Evolutionary conservation across 2,329 filamentous ascomycete species (phyloP).

Genomic region (Zymoseptoria crescenta): DNA sequence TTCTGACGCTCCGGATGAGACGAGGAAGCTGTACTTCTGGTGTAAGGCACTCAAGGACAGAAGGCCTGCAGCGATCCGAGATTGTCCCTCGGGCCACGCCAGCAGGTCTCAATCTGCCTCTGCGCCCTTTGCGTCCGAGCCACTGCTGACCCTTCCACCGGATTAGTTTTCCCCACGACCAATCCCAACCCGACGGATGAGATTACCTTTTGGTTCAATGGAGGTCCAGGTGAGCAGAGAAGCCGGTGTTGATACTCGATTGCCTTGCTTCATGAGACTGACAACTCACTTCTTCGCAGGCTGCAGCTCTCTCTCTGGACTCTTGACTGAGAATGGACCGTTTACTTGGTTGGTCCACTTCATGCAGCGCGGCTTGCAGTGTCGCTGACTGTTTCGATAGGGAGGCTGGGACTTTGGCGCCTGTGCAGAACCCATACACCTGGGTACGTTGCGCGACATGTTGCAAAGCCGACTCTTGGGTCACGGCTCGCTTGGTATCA

Average conservation of each 20-base stretch:
- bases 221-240: constrained; percentile 11
- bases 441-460: constrained; percentile 29
- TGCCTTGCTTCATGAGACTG: neutral
- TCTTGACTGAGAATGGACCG: constrained; percentile 14
- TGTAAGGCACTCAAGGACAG: neutral
- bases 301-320: constrained; percentile 14
- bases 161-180: constrained; percentile 43
- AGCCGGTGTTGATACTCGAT: neutral
- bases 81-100: too few relatives aligned
- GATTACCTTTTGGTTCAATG: constrained; percentile 41
- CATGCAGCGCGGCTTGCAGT: neutral
- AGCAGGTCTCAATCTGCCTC: too few relatives aligned
- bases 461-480: neutral
- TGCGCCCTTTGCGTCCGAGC: too few relatives aligned
- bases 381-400: neutral
- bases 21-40: constrained; percentile 40
- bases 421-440: constrained; percentile 38
- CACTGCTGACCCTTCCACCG: constrained; percentile 25
- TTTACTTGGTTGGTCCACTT: constrained; percentile 31
- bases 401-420: constrained; percentile 31
- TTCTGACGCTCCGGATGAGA: constrained; percentile 38
- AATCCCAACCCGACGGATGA: constrained; percentile 40
- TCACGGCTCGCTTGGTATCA: neutral
- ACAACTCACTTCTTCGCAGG: neutral
- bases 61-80: too few relatives aligned